phyloP scores from a whole-genome alignment of 805 yeast genomes.

The Metschnikowia shivogae region DNA sequence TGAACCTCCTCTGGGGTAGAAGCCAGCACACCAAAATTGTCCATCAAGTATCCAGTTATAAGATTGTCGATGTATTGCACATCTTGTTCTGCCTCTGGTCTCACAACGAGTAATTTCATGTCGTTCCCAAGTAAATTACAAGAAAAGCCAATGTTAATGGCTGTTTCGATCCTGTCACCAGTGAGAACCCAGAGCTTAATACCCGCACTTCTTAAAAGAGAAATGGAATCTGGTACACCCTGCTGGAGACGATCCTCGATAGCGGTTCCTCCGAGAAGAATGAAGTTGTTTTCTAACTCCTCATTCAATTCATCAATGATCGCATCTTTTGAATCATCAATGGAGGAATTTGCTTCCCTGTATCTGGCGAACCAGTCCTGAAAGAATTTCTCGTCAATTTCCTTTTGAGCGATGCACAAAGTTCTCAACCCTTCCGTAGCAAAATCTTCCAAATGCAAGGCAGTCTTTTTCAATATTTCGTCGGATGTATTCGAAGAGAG shows the following conservation, averaged over 20 bases:
- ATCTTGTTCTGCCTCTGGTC: constrained; percentile 40
- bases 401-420: constrained; percentile 61
- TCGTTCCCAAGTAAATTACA: constrained; percentile 65
- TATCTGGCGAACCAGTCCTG: constrained; percentile 53
- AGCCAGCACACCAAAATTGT: constrained; percentile 52
- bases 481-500: constrained; percentile 38
- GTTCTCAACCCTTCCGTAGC: constrained; percentile 80
- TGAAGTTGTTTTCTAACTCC: constrained; percentile 55
- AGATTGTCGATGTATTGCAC: constrained; percentile 31
- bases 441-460: constrained; percentile 59
- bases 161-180: constrained; percentile 81
- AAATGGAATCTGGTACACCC: constrained; percentile 74
- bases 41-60: constrained; percentile 45
- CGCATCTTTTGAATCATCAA: constrained; percentile 54
- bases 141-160: constrained; percentile 77
- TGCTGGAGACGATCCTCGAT: constrained; percentile 76
- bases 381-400: constrained; percentile 43
- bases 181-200: constrained; percentile 81
- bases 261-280: constrained; percentile 72
- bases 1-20: constrained; percentile 29
- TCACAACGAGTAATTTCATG: constrained; percentile 67
- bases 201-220: constrained; percentile 64
- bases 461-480: constrained; percentile 50
- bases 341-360: constrained; percentile 54
- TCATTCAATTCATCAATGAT: constrained; percentile 50